Evolutionary conservation across 2,329 filamentous ascomycete species (phyloP), one percentile per base, ranked within the genome.

Genomic region (Aspergillus sp.): DNA sequence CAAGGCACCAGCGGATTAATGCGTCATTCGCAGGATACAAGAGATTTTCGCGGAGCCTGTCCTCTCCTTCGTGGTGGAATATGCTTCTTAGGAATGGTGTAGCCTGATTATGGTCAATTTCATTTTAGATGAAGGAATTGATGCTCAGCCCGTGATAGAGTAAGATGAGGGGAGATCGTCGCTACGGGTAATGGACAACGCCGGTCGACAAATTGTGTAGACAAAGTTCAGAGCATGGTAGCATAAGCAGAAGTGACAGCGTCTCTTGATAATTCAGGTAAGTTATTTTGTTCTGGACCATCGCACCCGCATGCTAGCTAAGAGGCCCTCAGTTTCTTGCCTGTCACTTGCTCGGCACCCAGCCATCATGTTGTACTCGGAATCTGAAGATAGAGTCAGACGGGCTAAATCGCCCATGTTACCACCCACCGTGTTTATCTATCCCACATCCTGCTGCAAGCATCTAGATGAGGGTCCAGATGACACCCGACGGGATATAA

Each of bases 241-340:
- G 48, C 49, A 23, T 59, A n/a, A 48, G 31, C 19, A 54, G 28
- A 28, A 41, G 50, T 17, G 50, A 25, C 25, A 38, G 23, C 9
- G 25, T 59, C 57, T 54, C 49, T 23, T 25, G 38, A 48, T 59
- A 59, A 7, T 53, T 38, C 45, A 49, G 46, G 23, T 25, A 54
- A 34, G 49, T 54, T 46, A 30, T 53, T 59, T 59, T 54, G 41
- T 54, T 59, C n/a, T 53, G 17, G 45, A 49, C 19, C 22, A 41
- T 53, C 13, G 31, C 31, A 53, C 50, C 31, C 11, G 31, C 31
- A n/a, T 53, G 50, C 31, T 53, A 5, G 50, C 0, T 25, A 41
- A 43, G 34, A 46, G 55, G 38, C 19, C 38, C 49, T 54, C n/a
- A 54, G 57, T 49, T 59, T 59, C 57, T 59, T 47, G 41, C 57